phyloP scores from a whole-genome alignment of 768 basidiomycete species.

The Nevesoporus exiguus region DNA sequence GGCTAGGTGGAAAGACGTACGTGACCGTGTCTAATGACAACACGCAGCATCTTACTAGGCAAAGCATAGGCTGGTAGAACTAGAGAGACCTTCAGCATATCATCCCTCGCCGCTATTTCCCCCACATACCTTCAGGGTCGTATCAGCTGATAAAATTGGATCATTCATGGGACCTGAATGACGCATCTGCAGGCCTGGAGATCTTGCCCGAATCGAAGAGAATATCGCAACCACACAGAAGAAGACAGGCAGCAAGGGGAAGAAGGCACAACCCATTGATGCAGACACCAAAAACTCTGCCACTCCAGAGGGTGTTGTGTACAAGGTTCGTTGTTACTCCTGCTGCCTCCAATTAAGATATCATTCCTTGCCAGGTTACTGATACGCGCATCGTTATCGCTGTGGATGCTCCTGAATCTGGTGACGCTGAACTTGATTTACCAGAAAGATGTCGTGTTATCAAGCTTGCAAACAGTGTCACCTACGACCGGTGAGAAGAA shows the following conservation, averaged over 20 bases:
- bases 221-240: constrained; percentile 46
- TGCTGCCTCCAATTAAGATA: background rate
- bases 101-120: constrained; percentile 71
- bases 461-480: constrained; percentile 90
- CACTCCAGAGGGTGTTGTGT: constrained; percentile 77
- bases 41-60: constrained; percentile 23
- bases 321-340: constrained; percentile 50
- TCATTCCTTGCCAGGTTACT: constrained; percentile 51
- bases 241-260: constrained; percentile 46
- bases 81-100: constrained; percentile 80
- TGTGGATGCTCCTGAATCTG: constrained; percentile 58
- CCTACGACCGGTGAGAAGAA: constrained; percentile 68
- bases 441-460: constrained; percentile 83
- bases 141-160: background rate
- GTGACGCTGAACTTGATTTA: constrained; percentile 65
- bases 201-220: constrained; percentile 82
- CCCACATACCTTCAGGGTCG: constrained; percentile 79
- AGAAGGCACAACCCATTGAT: constrained; percentile 34
- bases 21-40: constrained; percentile 2
- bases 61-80: constrained; percentile 72
- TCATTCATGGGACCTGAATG: constrained; percentile 8
- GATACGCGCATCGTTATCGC: constrained; percentile 81
- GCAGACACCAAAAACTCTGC: constrained; percentile 37
- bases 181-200: constrained; percentile 61
- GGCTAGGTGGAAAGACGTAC: constrained; percentile 91